These are phyloP conservation scores for Brettanomyces sp. DNA, from an alignment of 805 yeast species.

Conservation along the genomic window DNA sequence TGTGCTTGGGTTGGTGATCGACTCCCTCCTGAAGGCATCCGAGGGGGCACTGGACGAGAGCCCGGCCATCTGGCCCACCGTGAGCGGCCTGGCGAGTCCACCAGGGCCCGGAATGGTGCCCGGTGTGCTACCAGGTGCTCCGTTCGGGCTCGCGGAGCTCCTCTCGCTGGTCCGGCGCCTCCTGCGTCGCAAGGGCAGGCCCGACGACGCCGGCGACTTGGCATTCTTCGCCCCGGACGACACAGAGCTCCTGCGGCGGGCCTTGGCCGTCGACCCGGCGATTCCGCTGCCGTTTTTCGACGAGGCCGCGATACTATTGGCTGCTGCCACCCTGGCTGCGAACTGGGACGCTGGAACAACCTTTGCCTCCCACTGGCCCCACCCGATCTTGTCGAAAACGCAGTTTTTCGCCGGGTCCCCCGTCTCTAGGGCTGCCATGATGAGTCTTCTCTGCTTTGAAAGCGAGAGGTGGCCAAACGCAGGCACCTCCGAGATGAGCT, in stretches of 20 bases:
- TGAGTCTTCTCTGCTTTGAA: slow-evolving; percentile 82
- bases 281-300: not conserved
- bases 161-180: slow-evolving; percentile 7
- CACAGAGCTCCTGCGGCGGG: not conserved
- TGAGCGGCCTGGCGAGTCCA: slow-evolving; percentile 3
- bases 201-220: not conserved
- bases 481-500: slow-evolving; percentile 62
- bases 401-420: slow-evolving; percentile 53
- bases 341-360: slow-evolving; percentile 25
- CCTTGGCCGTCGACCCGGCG: not conserved
- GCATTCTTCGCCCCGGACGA: not conserved
- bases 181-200: slow-evolving; percentile 2
- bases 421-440: slow-evolving; percentile 79
- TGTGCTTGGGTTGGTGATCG: slow-evolving; percentile 36
- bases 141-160: slow-evolving; percentile 2
- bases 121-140: no score
- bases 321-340: slow-evolving; percentile 11
- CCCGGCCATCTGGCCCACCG: slow-evolving; percentile 11
- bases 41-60: slow-evolving; percentile 3
- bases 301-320: not conserved
- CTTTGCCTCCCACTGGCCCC: slow-evolving; percentile 96
- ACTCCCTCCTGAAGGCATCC: slow-evolving; percentile 31
- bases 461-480: slow-evolving; percentile 73
- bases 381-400: slow-evolving; percentile 85
- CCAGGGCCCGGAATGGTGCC: no score